phyloP scores from a whole-genome alignment of 495 filamentous ascomycete genomes.

The Cercophora scortea region DNA sequence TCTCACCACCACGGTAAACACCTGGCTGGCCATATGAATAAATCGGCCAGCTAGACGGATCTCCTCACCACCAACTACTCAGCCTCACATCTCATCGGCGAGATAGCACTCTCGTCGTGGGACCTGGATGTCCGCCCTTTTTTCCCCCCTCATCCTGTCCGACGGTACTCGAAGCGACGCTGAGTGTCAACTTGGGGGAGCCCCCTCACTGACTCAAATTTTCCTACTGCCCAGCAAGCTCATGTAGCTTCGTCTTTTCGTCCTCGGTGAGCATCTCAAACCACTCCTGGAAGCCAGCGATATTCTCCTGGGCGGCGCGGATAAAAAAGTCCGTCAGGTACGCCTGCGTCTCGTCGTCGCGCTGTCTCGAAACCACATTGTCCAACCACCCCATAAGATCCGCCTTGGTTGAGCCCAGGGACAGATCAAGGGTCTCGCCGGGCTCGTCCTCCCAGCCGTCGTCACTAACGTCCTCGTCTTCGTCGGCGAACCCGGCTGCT shows the following conservation, averaged over 20 bases:
- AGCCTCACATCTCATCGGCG: too few relatives aligned
- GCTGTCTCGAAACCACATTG: slow-evolving; percentile 48
- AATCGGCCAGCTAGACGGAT: too few relatives aligned
- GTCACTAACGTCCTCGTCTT: slow-evolving; percentile 54
- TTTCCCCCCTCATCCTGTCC: too few relatives aligned
- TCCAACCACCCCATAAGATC: slow-evolving; percentile 76
- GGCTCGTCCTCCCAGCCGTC: slow-evolving; percentile 86
- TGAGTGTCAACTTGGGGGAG: too few relatives aligned
- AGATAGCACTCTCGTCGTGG: too few relatives aligned
- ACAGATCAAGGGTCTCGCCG: slow-evolving; percentile 65
- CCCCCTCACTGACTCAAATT: background rate
- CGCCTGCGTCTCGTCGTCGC: slow-evolving; percentile 87
- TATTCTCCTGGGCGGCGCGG: slow-evolving; percentile 51
- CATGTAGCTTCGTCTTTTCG: slow-evolving; percentile 65
- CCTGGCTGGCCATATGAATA: too few relatives aligned
- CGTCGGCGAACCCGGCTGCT: slow-evolving; percentile 43
- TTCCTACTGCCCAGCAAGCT: slow-evolving; percentile 25
- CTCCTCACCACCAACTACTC: too few relatives aligned
- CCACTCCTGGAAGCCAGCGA: slow-evolving; percentile 66
- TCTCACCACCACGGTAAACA: too few relatives aligned
- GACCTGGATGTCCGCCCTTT: too few relatives aligned
- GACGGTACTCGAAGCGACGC: too few relatives aligned
- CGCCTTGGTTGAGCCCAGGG: slow-evolving; percentile 53
- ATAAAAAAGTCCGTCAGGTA: slow-evolving; percentile 81
- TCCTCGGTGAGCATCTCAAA: slow-evolving; percentile 60